Conservation (phyloP, 2,329 filamentous ascomycete genomes). For the Colletotrichum kahawae region DNA sequence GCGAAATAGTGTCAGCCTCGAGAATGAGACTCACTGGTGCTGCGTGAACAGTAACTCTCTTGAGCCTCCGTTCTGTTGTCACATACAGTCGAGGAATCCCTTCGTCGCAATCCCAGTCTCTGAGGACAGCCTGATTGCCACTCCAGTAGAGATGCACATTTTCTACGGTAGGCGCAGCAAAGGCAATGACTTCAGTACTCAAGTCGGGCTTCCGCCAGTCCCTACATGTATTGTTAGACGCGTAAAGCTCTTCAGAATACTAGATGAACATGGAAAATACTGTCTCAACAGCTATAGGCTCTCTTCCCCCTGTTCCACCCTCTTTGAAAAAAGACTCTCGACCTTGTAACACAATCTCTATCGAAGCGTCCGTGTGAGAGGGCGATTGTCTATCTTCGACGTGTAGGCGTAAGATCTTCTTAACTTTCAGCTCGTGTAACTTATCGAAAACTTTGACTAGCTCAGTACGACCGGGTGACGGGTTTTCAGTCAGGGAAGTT, state of each 20-base stretch:
- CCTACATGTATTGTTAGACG: neutral
- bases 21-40: neutral
- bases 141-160: neutral
- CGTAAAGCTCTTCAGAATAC: neutral
- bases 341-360: neutral
- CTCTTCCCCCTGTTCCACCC: neutral
- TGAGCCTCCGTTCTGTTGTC: neutral
- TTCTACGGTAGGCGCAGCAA: neutral
- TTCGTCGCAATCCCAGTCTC: neutral
- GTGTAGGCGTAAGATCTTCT: neutral
- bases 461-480: neutral
- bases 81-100: neutral
- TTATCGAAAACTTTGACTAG: neutral
- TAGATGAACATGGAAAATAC: neutral
- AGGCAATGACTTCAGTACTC: neutral
- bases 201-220: neutral
- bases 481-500: neutral
- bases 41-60: neutral
- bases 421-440: neutral
- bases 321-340: neutral
- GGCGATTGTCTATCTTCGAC: neutral
- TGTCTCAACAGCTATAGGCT: neutral
- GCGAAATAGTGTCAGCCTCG: neutral
- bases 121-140: neutral
- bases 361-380: neutral